Evolutionary conservation across 768 basidiomycete species (phyloP), one percentile per base, ranked within the genome.

Genomic region (Trametes meyenii): DNA sequence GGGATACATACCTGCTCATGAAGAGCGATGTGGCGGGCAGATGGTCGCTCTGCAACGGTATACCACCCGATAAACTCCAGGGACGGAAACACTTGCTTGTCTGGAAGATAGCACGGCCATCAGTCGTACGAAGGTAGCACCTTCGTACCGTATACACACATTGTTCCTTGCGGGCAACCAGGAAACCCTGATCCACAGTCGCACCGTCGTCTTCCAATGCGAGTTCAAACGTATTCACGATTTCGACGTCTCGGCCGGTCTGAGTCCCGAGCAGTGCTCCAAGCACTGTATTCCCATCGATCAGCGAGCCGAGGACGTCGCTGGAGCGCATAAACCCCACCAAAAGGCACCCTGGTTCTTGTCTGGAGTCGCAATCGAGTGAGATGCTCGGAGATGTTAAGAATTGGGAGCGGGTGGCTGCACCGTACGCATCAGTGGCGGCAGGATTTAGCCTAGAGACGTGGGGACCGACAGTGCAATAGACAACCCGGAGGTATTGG

Each of bases 21-120:
- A 17, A 98, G 81, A 1, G 83, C 79, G 46, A 94, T 86, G 69
- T 98, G 94, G 19, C 78, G 78, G n/a, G 82, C 69, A 1, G 87
- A 87, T 0, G 94, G 94, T 12, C 79, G 77, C n/a, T 82, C 72
- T 16, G 93, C 88, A 45, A 96, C 87, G 0, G 91, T 92, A 75
- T 99, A 99, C 97, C 97, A 99, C 8, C 97, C 97, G 52, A 99
- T 91, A 70, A 99, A 89, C 71, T 98, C 97, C 36, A 98, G 82
- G 0, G 95, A 94, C 12, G 97, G 97, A 74, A 99, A 98, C 21
- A 98, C 96, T 76, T 97, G 95, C 74, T 96, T 96, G 81, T 95
- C 96, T 98, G 73, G 45, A 52, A 54, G 16, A 2, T 19, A 21
- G 23, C 26, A 29, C 19, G n/a, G 21, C 26, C 33, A 38, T 36